Percentiles rank a stretch among this genome's conserved stretches.
phyloP scores from a whole-genome alignment of 495 filamentous ascomycete species.

The Penicillium silybi region DNA sequence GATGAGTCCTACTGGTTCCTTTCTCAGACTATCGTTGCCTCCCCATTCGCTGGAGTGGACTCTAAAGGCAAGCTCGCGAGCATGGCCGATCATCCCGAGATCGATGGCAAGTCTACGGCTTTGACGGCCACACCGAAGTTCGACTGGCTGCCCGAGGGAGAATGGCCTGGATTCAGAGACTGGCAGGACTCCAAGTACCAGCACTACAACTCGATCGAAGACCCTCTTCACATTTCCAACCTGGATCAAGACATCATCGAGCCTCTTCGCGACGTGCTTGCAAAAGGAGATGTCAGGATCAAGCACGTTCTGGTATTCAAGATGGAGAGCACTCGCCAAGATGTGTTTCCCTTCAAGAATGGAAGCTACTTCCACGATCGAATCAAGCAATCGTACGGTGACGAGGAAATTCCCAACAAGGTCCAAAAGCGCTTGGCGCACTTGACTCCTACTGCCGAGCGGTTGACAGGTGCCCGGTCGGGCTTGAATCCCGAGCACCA shows the following conservation, averaged over 20 bases:
- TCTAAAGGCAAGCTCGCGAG: conserved; percentile 18
- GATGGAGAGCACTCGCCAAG: conserved; percentile 42
- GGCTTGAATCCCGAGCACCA: conserved; percentile 11
- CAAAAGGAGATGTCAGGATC: conserved; percentile 29
- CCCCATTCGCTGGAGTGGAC: conserved; percentile 21
- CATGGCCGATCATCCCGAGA: conserved; percentile 9
- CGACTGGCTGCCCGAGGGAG: conserved; percentile 23
- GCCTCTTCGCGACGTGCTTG: conserved; percentile 23
- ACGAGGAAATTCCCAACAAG: conserved; percentile 19
- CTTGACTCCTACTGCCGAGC: conserved; percentile 33
- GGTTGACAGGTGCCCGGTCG: conserved; percentile 30
- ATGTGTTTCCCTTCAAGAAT: conserved; percentile 41
- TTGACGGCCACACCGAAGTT: conserved; percentile 14
- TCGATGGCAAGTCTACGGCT: conserved; percentile 18
- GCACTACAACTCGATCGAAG: conserved; percentile 35
- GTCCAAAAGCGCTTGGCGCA: conserved; percentile 24
- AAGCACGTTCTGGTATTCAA: conserved; percentile 40
- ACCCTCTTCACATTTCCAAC: conserved; percentile 40
- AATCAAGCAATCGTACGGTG: conserved; percentile 26
- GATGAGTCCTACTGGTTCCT: conserved; percentile 20
- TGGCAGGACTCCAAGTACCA: conserved; percentile 13
- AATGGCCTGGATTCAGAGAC: conserved; percentile 25
- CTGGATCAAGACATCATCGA: conserved; percentile 28
- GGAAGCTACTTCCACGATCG: conserved; percentile 27
- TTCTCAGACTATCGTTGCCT: conserved; percentile 19